phyloP scores from a whole-genome alignment of 78 protist genomes.

The Diacronema lutheri region DNA sequence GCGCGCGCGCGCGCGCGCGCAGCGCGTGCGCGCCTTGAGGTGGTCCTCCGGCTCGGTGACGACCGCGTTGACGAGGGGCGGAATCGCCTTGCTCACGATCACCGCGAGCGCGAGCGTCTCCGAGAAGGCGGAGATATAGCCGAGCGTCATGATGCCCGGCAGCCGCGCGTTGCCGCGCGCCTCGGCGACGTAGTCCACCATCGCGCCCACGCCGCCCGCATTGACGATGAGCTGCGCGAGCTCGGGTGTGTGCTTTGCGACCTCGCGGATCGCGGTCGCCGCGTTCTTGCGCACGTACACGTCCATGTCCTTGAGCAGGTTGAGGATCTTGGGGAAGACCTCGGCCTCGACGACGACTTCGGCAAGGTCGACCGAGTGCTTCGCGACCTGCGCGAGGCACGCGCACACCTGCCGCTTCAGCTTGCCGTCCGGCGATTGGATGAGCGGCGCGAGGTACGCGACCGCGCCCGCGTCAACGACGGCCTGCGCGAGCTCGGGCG shows the following conservation, averaged over 20 bases:
- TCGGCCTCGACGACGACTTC: constrained; percentile 87
- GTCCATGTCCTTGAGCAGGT: constrained; percentile 79
- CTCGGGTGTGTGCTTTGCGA: constrained; percentile 86
- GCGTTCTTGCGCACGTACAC: constrained; percentile 79
- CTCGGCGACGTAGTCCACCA: constrained; percentile 83
- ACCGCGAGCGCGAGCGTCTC: constrained; percentile 80
- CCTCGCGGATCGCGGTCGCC: constrained; percentile 81
- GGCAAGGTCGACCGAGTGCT: constrained; percentile 86
- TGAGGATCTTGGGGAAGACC: constrained; percentile 79
- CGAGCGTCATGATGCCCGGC: constrained; percentile 90
- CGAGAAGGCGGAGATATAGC: constrained; percentile 84
- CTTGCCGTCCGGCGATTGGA: constrained; percentile 68
- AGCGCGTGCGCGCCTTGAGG: too few relatives aligned
- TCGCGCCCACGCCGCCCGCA: constrained; percentile 81
- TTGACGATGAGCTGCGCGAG: constrained; percentile 81
- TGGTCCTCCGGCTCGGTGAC: constrained; percentile 75
- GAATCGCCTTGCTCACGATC: constrained; percentile 62
- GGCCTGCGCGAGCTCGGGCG: constrained; percentile 78
- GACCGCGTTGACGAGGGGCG: constrained; percentile 71
- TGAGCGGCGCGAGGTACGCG: constrained; percentile 71
- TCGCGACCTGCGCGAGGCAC: constrained; percentile 81
- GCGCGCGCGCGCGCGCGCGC: too few relatives aligned
- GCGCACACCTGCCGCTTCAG: constrained; percentile 83
- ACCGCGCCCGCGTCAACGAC: constrained; percentile 85
- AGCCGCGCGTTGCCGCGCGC: constrained; percentile 59